Evolutionary conservation across 192 early-diverging fungal genomes (phyloP).

Genomic region (Coemansia sp.): DNA sequence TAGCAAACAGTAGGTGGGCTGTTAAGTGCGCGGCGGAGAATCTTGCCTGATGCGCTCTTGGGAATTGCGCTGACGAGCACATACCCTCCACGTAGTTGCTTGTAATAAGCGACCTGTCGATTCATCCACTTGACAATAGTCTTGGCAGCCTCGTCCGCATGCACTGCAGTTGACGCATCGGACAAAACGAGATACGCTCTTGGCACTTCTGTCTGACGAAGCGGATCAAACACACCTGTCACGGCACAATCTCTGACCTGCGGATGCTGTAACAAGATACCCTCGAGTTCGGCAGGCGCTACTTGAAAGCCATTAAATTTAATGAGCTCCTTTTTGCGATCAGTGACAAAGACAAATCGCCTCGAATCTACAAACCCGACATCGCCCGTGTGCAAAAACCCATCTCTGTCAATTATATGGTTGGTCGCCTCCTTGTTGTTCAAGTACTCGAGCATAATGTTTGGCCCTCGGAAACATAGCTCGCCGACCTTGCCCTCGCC

Average conservation of each 20-base stretch:
- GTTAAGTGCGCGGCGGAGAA: conserved; percentile 70
- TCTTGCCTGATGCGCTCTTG: conserved; percentile 80
- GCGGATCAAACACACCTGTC: conserved; percentile 63
- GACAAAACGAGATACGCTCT: conserved; percentile 71
- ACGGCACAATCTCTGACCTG: conserved; percentile 70
- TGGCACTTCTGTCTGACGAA: conserved; percentile 75
- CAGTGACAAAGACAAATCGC: conserved; percentile 67
- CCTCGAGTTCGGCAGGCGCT: conserved; percentile 87
- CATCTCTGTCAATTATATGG: conserved; percentile 68
- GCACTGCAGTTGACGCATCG: conserved; percentile 5
- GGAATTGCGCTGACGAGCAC: conserved; percentile 70
- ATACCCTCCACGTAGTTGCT: conserved; percentile 79
- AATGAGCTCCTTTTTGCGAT: conserved; percentile 90
- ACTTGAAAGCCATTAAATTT: conserved; percentile 86
- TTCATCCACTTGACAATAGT: conserved; percentile 61
- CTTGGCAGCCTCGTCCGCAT: conserved; percentile 26
- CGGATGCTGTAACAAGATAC: conserved; percentile 68
- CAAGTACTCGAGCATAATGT: conserved; percentile 83
- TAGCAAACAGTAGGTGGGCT: background rate
- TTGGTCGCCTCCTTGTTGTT: conserved; percentile 75
- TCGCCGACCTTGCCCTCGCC: conserved; percentile 76
- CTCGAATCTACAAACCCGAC: conserved; percentile 67
- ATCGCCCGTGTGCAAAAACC: conserved; percentile 86
- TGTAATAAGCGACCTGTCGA: conserved; percentile 69
- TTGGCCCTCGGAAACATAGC: conserved; percentile 84